phyloP scores from a whole-genome alignment of 768 basidiomycete genomes.

The Pleurotus cornucopiae region DNA sequence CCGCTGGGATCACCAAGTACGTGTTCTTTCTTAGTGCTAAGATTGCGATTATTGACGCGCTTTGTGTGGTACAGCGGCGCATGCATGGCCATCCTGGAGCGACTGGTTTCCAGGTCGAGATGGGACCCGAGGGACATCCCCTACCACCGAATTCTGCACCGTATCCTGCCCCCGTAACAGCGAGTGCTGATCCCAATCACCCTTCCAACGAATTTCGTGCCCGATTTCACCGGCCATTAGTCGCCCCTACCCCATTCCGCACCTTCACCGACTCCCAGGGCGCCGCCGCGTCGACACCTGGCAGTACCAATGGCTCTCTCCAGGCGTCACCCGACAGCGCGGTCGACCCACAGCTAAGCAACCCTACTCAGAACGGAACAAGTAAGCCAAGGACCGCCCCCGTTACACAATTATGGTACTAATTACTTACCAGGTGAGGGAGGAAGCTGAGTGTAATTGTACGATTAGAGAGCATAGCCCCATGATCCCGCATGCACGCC shows the following conservation, averaged over 20 bases:
- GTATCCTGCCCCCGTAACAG: conserved; percentile 21
- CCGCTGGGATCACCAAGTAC: conserved; percentile 78
- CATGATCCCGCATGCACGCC: background rate
- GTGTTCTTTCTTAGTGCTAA: conserved; percentile 16
- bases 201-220: conserved; percentile 54
- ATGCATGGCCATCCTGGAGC: conserved; percentile 24
- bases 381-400: conserved; percentile 9
- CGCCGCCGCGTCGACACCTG: conserved; percentile 6
- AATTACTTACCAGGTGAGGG: conserved; percentile 11
- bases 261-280: conserved; percentile 16
- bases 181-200: conserved; percentile 21
- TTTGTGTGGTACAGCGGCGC: conserved; percentile 27
- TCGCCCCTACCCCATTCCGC: conserved; percentile 57
- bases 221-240: conserved; percentile 59
- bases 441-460: conserved; percentile 8
- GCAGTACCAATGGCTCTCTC: conserved; percentile 23
- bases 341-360: conserved; percentile 32
- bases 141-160: conserved; percentile 13
- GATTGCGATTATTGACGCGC: conserved; percentile 8
- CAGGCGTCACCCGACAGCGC: conserved; percentile 20
- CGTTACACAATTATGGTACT: conserved; percentile 7
- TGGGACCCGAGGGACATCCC: conserved; percentile 14
- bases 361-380: conserved; percentile 5
- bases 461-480: background rate
- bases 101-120: conserved; percentile 11